Evolutionary conservation across 2,329 filamentous ascomycete genomes (phyloP).

Genomic region (Neoascochyta sp.): DNA sequence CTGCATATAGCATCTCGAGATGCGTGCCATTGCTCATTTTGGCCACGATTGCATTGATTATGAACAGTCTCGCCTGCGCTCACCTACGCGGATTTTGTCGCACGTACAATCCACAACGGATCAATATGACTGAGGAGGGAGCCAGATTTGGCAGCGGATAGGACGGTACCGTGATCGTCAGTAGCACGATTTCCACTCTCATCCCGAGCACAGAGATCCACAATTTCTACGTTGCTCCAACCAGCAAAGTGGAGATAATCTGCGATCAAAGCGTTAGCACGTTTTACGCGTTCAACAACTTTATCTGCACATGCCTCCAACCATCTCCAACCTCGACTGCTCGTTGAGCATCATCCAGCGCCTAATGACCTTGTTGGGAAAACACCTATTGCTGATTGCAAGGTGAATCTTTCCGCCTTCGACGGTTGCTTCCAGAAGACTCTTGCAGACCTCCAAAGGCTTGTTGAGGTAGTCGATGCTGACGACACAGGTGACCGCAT

Average conservation of each 20-base stretch:
- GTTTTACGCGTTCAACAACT: too few species aligned
- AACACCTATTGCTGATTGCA: slow-evolving; percentile 51
- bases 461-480: slow-evolving; percentile 51
- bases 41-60: too few species aligned
- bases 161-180: slow-evolving; percentile 19
- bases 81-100: slow-evolving; percentile 9
- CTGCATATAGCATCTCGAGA: too few species aligned
- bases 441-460: slow-evolving; percentile 46
- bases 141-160: slow-evolving; percentile 6
- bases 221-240: slow-evolving; percentile 52
- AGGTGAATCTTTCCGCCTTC: slow-evolving; percentile 49
- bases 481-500: slow-evolving; percentile 51
- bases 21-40: too few species aligned
- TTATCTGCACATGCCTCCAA: slow-evolving; percentile 37
- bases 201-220: slow-evolving; percentile 48
- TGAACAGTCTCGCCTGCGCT: too few species aligned
- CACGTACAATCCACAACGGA: slow-evolving; percentile 28
- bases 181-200: slow-evolving; percentile 16
- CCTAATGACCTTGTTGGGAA: slow-evolving; percentile 51
- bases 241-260: slow-evolving; percentile 51
- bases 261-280: not conserved
- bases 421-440: slow-evolving; percentile 41
- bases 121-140: slow-evolving; percentile 18
- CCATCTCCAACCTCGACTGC: slow-evolving; percentile 47
- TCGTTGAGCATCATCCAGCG: slow-evolving; percentile 48